phyloP scores from a whole-genome alignment of 257 asterid species.

The Paulownia fortunei region DNA sequence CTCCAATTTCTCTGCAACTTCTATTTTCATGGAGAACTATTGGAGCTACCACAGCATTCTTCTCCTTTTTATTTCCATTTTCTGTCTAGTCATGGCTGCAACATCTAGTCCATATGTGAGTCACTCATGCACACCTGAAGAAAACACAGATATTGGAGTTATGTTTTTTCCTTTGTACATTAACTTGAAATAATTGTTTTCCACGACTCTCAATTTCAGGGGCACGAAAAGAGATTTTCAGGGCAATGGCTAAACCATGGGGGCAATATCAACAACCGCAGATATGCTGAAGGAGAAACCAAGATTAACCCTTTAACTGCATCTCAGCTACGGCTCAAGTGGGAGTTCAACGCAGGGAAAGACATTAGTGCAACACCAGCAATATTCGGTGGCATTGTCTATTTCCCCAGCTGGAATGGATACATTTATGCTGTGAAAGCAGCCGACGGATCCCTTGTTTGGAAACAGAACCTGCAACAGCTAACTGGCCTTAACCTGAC shows the following conservation, averaged over 20 bases:
- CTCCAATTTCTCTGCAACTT: neutral
- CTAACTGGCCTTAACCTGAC: conserved; percentile 48
- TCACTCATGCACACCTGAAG: neutral
- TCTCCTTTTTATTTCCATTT: conserved; percentile 1
- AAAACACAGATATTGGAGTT: no score
- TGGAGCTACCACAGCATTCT: neutral
- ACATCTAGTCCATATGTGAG: conserved; percentile 15
- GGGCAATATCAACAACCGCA: conserved; percentile 53
- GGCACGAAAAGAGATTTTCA: neutral
- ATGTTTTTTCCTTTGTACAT: neutral
- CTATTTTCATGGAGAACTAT: neutral
- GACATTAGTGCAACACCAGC: conserved; percentile 54
- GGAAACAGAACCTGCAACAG: conserved; percentile 42
- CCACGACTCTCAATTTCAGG: neutral
- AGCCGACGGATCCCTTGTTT: conserved; percentile 46
- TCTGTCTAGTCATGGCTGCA: neutral
- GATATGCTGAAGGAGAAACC: conserved; percentile 43
- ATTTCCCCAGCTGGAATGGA: conserved; percentile 64
- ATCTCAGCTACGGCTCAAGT: conserved; percentile 40
- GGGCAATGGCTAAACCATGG: conserved; percentile 61
- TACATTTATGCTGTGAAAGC: conserved; percentile 52
- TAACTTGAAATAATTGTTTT: neutral
- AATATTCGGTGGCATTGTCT: conserved; percentile 35
- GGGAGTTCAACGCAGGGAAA: conserved; percentile 54
- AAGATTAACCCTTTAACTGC: conserved; percentile 49